phyloP scores from a whole-genome alignment of 352 stramenopile genomes.

The Globisporangium emineosum region DNA sequence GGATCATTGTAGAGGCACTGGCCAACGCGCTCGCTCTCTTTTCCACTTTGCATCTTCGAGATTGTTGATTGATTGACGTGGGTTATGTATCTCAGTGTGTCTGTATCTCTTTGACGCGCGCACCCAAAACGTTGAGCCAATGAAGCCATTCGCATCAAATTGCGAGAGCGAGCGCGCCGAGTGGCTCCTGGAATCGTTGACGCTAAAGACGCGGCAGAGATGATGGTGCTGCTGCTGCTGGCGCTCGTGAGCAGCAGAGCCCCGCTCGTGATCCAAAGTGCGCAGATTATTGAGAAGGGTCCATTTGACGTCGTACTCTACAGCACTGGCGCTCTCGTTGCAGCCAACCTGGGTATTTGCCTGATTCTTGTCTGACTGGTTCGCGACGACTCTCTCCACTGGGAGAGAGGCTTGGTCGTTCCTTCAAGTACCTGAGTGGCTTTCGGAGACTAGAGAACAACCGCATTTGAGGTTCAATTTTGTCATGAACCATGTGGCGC shows the following conservation, averaged over 20 bases:
- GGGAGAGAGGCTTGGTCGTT: background rate
- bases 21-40: background rate
- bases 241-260: no score
- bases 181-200: background rate
- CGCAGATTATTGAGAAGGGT: background rate
- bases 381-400: no score
- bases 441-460: no score
- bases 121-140: background rate
- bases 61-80: no score
- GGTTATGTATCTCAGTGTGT: background rate
- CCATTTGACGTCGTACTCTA: background rate
- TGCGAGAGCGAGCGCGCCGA: background rate
- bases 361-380: no score
- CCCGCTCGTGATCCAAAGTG: background rate
- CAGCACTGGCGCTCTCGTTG: background rate
- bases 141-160: background rate
- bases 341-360: no score
- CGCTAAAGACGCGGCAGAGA: background rate
- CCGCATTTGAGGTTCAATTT: background rate
- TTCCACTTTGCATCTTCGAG: background rate
- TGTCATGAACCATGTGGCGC: background rate
- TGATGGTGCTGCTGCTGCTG: background rate
- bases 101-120: background rate
- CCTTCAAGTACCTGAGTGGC: background rate
- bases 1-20: conserved; percentile 3